Base-by-base conservation (phyloP, 1,139 yeast genomes). In the Kodamaea sp. region DNA sequence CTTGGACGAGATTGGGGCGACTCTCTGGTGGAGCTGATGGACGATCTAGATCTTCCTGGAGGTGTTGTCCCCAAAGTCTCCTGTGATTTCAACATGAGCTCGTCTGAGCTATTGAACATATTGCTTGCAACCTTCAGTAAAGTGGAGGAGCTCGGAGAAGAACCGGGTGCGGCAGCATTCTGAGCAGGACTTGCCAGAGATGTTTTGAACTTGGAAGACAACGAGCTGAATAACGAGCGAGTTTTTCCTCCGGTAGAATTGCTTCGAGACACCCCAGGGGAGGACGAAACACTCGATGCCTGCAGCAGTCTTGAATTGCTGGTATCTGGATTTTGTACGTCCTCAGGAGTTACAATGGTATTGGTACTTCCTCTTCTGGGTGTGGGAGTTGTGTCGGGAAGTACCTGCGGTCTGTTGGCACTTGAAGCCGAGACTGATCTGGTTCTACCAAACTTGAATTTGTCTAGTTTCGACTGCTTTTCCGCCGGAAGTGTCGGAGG, bases 131-230 rank as follows among this genome's bases (percentile, higher is more conserved):
- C 32, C 15, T 33, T 33, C 26, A 25, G 37, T 8, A 34, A 26
- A 9, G 28, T 18, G 4, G 20, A 7, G n/a, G n/a, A n/a, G n/a
- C n/a, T n/a, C n/a, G n/a, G n/a, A 15, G 12, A 5, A 15, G 22
- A 13, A 16, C 19, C n/a, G 15, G 26, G 19, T 9, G 26, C 14
- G 5, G 10, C 19, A 15, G 34, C 29, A 9, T 27, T 9, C 11
- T 25, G 11, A 18, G 15, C 24, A 4, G 32, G 16, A 5, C 34
- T 13, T 23, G 42, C 15, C 7, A 35, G n/a, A 12, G 37, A 29
- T 1, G 63, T 55, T 41, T 72, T 76, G 44, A 78, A 70, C 48
- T 78, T 78, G 3, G 83, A 74, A 2, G 83, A 78, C 10, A 79
- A 49, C 4, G 76, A 68, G 41, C 76, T 66, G 53, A 76, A 73